Conservation (phyloP, 768 basidiomycete species). For the Suillus occidentalis region DNA sequence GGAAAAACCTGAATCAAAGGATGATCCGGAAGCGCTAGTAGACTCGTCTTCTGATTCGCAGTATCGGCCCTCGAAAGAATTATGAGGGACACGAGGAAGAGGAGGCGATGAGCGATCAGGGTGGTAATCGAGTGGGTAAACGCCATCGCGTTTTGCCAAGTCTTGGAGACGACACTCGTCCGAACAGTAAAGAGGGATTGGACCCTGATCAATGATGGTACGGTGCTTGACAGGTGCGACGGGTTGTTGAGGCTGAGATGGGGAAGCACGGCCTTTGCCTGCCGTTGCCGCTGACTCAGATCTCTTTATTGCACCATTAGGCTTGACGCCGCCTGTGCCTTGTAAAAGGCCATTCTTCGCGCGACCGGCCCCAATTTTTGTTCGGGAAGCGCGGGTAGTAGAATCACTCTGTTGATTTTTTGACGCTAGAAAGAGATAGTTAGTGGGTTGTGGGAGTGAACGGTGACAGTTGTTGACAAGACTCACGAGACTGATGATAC, state of each 20-base stretch:
- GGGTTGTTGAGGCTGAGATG: constrained; percentile 23
- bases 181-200: constrained; percentile 83
- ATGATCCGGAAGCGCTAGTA: constrained; percentile 36
- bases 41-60: constrained; percentile 44
- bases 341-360: constrained; percentile 54
- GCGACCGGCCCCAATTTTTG: constrained; percentile 38
- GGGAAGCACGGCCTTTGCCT: constrained; percentile 13
- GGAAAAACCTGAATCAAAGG: constrained; percentile 34
- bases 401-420: constrained; percentile 30
- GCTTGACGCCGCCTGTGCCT: constrained; percentile 64
- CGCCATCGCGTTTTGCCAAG: constrained; percentile 41
- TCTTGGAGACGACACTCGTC: constrained; percentile 71
- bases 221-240: constrained; percentile 48
- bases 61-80: constrained; percentile 31
- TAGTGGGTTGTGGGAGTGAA: background rate
- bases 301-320: constrained; percentile 55
- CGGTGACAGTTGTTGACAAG: background rate
- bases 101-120: constrained; percentile 44
- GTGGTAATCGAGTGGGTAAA: constrained; percentile 47
- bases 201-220: constrained; percentile 75
- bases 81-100: constrained; percentile 42
- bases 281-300: constrained; percentile 21
- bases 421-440: constrained; percentile 15
- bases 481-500: constrained; percentile 42
- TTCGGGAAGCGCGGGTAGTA: constrained; percentile 30